Conservation (phyloP, 2,329 filamentous ascomycete species). For the Botrytis sinoallii region DNA sequence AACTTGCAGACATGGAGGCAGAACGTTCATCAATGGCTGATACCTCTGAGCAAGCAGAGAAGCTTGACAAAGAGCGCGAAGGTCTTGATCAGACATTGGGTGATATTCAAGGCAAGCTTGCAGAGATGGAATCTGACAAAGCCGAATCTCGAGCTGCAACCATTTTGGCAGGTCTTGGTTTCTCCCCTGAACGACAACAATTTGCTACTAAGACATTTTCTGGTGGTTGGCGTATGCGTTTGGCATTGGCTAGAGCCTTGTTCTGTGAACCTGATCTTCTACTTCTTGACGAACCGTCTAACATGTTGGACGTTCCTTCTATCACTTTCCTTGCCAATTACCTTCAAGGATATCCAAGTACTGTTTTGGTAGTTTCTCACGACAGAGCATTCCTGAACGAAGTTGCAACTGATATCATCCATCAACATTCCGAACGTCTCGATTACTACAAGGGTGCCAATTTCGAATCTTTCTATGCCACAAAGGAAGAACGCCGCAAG, state of each 20-base stretch:
- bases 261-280: slow-evolving; percentile 97
- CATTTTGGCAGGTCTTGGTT: slow-evolving; percentile 94
- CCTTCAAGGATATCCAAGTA: slow-evolving; percentile 89
- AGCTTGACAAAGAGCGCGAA: slow-evolving; percentile 82
- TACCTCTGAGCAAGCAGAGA: slow-evolving; percentile 83
- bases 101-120: slow-evolving; percentile 86
- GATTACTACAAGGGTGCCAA: slow-evolving; percentile 99
- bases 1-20: slow-evolving; percentile 72
- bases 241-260: slow-evolving; percentile 88
- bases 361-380: slow-evolving; percentile 94
- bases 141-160: slow-evolving; percentile 92
- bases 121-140: slow-evolving; percentile 99
- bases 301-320: slow-evolving; percentile 99
- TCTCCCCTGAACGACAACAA: slow-evolving; percentile 89
- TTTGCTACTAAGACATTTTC: slow-evolving; percentile 96
- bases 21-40: slow-evolving; percentile 81
- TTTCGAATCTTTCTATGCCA: slow-evolving; percentile 96
- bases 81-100: slow-evolving; percentile 85
- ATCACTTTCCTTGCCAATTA: slow-evolving; percentile 98
- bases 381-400: slow-evolving; percentile 99
- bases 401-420: slow-evolving; percentile 97
- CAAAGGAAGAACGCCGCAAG: slow-evolving; percentile 95
- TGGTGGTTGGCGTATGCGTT: slow-evolving; percentile 98
- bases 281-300: slow-evolving; percentile 97
- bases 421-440: slow-evolving; percentile 93